phyloP scores from a whole-genome alignment of 108 stramenopile species.

The Parietichytrium sp. region DNA sequence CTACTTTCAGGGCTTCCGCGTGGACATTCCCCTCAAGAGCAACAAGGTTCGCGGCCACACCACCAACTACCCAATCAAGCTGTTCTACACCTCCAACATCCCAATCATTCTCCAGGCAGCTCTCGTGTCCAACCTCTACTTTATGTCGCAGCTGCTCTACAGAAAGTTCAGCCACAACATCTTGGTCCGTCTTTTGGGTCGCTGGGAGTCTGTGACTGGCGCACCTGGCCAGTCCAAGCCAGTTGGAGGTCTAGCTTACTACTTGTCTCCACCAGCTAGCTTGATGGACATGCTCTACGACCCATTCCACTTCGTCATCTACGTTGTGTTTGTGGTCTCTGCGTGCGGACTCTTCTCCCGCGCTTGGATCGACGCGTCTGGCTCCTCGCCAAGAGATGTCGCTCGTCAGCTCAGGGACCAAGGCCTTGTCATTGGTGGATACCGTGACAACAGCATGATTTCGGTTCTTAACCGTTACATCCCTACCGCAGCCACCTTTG shows the following conservation, averaged over 20 bases:
- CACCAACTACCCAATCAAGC: conserved; percentile 67
- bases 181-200: conserved; percentile 92
- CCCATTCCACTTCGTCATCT: conserved; percentile 97
- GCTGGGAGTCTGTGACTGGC: conserved; percentile 94
- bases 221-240: conserved; percentile 80
- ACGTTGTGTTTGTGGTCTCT: conserved; percentile 92
- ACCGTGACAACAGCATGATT: conserved; percentile 89
- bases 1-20: conserved; percentile 99
- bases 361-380: conserved; percentile 98
- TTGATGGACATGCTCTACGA: conserved; percentile 91
- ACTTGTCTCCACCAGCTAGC: conserved; percentile 91
- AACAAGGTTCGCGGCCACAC: conserved; percentile 30
- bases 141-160: conserved; percentile 95
- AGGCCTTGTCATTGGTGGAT: conserved; percentile 60
- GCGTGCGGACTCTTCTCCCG: conserved; percentile 96
- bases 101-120: conserved; percentile 99
- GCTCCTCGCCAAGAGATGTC: conserved; percentile 91
- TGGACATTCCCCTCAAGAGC: conserved; percentile 77
- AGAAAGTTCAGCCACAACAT: conserved; percentile 93
- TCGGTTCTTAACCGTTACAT: conserved; percentile 88
- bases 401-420: conserved; percentile 97
- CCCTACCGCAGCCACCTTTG: conserved; percentile 96
- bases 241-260: conserved; percentile 98
- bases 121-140: conserved; percentile 96
- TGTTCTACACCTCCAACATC: conserved; percentile 99